Percentiles rank a stretch among this genome's conserved stretches.
These are phyloP conservation scores for Pichia sp. DNA, from an alignment of 1,139 yeast genomes.

Conservation along the genomic window DNA sequence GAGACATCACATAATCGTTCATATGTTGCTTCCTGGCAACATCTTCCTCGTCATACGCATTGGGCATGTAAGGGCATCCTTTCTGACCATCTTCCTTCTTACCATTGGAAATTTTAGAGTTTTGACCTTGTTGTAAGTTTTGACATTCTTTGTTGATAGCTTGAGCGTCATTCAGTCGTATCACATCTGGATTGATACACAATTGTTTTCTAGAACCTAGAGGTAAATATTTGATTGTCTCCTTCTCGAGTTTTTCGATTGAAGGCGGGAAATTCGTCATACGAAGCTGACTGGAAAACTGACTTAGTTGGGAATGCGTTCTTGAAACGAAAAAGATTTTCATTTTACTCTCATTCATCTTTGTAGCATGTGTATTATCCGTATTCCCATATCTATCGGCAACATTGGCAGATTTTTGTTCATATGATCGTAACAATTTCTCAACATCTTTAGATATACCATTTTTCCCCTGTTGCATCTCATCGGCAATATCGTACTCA, in stretches of 20 bases:
- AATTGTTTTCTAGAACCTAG: constrained; percentile 81
- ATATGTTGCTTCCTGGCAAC: constrained; percentile 37
- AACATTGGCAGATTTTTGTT: background rate
- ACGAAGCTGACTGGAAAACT: constrained; percentile 67
- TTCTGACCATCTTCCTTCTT: constrained; percentile 7
- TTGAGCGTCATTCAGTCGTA: constrained; percentile 40
- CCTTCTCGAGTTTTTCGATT: constrained; percentile 33
- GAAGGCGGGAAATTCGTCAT: constrained; percentile 63
- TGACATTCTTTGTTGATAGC: constrained; percentile 76
- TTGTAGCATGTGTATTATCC: constrained; percentile 6
- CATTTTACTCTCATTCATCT: constrained; percentile 34
- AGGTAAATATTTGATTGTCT: constrained; percentile 54
- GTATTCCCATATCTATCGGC: no score
- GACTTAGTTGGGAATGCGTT: constrained; percentile 86
- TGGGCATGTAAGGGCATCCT: constrained; percentile 47
- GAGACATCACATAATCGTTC: constrained; percentile 52
- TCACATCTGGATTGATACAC: constrained; percentile 61
- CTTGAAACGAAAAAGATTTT: constrained; percentile 70
- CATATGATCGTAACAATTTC: constrained; percentile 27
- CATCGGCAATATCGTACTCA: constrained; percentile 35
- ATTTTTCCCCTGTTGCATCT: constrained; percentile 12
- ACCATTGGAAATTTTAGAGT: background rate
- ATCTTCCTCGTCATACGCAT: constrained; percentile 29
- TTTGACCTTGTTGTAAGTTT: constrained; percentile 48
- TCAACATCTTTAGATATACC: constrained; percentile 39